Evolutionary conservation across 2,329 filamentous ascomycete genomes (phyloP).

Genomic region (Apiospora malaysiana): DNA sequence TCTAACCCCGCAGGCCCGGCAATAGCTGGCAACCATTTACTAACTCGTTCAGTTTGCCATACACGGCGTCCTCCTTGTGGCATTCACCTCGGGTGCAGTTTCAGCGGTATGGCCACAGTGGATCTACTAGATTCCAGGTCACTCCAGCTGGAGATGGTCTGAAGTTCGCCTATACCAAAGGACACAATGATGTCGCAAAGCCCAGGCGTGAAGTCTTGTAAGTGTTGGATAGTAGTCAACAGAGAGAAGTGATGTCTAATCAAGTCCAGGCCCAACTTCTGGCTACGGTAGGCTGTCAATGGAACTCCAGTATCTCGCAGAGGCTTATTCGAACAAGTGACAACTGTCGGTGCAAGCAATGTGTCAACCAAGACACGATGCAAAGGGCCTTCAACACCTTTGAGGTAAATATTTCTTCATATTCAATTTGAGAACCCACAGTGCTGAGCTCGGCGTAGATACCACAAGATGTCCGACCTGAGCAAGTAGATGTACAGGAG

Average conservation of each 20-base stretch:
- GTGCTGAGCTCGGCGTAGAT: constrained; percentile 47
- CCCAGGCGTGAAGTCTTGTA: constrained; percentile 14
- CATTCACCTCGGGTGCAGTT: background rate
- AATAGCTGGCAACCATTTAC: background rate
- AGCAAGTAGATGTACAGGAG: constrained; percentile 39
- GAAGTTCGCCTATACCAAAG: background rate
- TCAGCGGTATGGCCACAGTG: background rate
- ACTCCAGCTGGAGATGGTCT: background rate
- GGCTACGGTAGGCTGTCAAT: constrained; percentile 42
- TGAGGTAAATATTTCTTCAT: constrained; percentile 41
- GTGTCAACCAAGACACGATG: constrained; percentile 72
- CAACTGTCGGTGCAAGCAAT: constrained; percentile 72
- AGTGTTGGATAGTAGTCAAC: background rate
- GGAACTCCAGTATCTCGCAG: background rate
- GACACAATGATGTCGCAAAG: background rate
- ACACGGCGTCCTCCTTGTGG: background rate
- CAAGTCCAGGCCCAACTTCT: constrained; percentile 44
- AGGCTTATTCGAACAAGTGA: constrained; percentile 56
- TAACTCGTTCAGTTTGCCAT: background rate
- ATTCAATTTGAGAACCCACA: background rate
- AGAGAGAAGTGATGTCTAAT: background rate
- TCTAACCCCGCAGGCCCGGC: background rate
- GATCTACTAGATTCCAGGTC: background rate
- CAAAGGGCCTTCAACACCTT: constrained; percentile 75
- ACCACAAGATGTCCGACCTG: constrained; percentile 47